phyloP scores from a whole-genome alignment of 78 protist genomes.

The Pelomyxa schiedti region DNA sequence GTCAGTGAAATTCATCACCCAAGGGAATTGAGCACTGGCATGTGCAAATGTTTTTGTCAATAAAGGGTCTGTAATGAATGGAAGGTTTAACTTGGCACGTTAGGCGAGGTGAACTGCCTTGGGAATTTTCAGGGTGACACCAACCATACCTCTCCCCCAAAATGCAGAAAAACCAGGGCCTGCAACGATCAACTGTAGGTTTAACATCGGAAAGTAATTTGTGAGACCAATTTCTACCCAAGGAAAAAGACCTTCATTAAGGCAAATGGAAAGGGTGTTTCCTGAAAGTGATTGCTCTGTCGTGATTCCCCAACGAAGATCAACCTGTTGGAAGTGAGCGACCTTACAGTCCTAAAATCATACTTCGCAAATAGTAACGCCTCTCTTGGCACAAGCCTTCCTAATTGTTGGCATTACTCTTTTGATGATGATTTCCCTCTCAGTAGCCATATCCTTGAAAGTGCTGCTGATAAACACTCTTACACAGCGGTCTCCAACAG shows the following conservation, averaged over 20 bases:
- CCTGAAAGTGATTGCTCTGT: background rate
- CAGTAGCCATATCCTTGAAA: background rate
- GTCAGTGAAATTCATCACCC: background rate
- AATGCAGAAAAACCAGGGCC: conserved; percentile 5
- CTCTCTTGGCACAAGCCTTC: background rate
- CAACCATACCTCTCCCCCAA: conserved; percentile 4
- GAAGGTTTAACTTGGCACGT: background rate
- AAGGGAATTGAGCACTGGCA: background rate
- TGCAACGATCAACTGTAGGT: conserved; percentile 3
- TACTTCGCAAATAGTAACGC: background rate
- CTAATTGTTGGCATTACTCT: background rate
- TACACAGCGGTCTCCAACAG: background rate
- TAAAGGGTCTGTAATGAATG: conserved; percentile 3
- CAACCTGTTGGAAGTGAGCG: no score
- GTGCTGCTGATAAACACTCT: conserved; percentile 7
- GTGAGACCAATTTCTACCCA: no score
- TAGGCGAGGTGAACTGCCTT: background rate
- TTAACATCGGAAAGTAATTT: no score
- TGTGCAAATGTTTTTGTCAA: conserved; percentile 1
- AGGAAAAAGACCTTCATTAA: no score
- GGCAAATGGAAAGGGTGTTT: background rate
- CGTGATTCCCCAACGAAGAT: conserved; percentile 1
- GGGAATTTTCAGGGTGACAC: background rate
- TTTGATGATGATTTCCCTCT: background rate
- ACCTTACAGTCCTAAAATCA: no score